Base-by-base conservation (phyloP, 805 yeast genomes). In the Martiniozyma abietophila region DNA sequence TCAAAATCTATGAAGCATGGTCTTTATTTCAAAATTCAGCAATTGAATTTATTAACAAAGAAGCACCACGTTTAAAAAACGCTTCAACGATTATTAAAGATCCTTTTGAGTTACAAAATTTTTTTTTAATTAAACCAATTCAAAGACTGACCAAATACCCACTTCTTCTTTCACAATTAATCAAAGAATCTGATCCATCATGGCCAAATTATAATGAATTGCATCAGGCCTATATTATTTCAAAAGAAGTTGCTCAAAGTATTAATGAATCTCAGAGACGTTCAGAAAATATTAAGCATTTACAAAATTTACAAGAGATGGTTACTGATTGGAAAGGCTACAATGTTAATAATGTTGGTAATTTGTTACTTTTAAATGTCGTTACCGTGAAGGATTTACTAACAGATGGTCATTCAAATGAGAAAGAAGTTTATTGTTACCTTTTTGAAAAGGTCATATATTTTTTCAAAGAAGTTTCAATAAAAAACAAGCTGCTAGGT, bases 91-190 rank as follows among this genome's bases (percentile, higher is more conserved):
- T 86, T 25, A 74, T 88, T 40, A 89, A 78, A 44, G 89, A 92
- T 18, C 80, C 84, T 27, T 77, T 86, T 51, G 98, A 89, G 56
- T 65, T 92, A 35, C 97, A 83, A 53, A 77, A 89, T 32, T 83
- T 83, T 56, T 83, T 82, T 56, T 66, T 92, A 27, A 74, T 92
- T 47, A 92, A 89, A 55, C 99, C 99, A 0, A 84, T 92, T 25
- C 99, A 92, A 62, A 71, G 99, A 43, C 68, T 92, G n/a, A 84
- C 96, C 66, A 84, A 88, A 54, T 92, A 92, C 56, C 98, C 97
- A 2, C 61, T 92, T 33, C 64, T 92, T 31, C 59, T 92, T 34
- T 75, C 71, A 47, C 92, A 84, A 51, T 64, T 92, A 34, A 54
- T 83, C 32, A 85, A 84, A 52, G 54, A 65, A 32, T 71, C 85